phyloP scores from a whole-genome alignment of 768 basidiomycete genomes.

The Tylopilus intermedius region DNA sequence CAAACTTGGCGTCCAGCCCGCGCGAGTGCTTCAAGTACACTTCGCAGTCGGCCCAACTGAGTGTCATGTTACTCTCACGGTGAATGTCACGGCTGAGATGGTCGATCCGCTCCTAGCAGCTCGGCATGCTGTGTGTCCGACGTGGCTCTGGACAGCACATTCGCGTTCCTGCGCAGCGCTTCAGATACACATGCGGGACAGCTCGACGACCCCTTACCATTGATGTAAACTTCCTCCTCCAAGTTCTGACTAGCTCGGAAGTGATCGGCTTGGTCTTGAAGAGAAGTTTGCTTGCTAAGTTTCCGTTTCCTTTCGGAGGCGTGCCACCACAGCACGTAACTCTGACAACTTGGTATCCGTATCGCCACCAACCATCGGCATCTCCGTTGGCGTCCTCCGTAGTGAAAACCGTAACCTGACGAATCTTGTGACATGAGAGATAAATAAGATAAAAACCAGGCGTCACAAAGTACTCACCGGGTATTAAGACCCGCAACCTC shows the following conservation, averaged over 20 bases:
- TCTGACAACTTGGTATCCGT: conserved; percentile 64
- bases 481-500: conserved; percentile 68
- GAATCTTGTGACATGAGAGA: conserved; percentile 48
- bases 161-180: conserved; percentile 65
- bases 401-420: conserved; percentile 58
- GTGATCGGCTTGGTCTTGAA: conserved; percentile 74
- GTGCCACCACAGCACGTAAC: conserved; percentile 71
- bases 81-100: conserved; percentile 64
- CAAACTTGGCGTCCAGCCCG: conserved; percentile 59
- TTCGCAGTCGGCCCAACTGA: conserved; percentile 67
- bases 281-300: conserved; percentile 70
- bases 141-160: conserved; percentile 63
- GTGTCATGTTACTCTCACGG: conserved; percentile 82
- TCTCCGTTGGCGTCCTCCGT: conserved; percentile 37
- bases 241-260: conserved; percentile 49
- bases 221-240: conserved; percentile 59
- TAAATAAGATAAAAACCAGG: background rate
- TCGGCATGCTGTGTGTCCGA: conserved; percentile 79
- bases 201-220: conserved; percentile 42
- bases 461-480: conserved; percentile 42
- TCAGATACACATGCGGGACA: conserved; percentile 1
- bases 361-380: conserved; percentile 44
- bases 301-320: conserved; percentile 86
- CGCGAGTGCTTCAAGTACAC: conserved; percentile 61
- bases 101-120: conserved; percentile 76